These are phyloP conservation scores for Periconia sp. DNA, from an alignment of 2,329 filamentous ascomycete genomes.

Conservation along the genomic window DNA sequence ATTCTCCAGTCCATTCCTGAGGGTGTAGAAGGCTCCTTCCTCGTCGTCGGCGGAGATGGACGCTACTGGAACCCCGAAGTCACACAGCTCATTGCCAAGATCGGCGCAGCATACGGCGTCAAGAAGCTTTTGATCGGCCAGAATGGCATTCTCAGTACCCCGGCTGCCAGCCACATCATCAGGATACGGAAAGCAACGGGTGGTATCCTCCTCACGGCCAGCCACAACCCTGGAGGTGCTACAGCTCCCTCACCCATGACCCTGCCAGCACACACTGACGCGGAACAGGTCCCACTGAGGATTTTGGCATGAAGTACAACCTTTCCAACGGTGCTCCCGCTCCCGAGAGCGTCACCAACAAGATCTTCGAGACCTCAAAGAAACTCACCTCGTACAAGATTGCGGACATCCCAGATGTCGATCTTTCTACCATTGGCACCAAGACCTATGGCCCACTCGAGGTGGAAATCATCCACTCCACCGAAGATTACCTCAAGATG, in stretches of 20 bases:
- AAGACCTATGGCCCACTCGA: conserved; percentile 84
- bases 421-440: conserved; percentile 79
- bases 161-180: conserved; percentile 94
- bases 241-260: conserved; percentile 13
- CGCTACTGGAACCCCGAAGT: conserved; percentile 97
- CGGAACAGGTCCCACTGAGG: conserved; percentile 77
- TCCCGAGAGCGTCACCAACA: conserved; percentile 95
- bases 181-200: conserved; percentile 92
- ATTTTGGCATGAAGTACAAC: conserved; percentile 99
- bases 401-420: conserved; percentile 80
- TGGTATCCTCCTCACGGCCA: conserved; percentile 93
- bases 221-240: conserved; percentile 96
- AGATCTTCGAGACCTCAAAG: conserved; percentile 93
- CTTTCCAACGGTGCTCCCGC: conserved; percentile 93
- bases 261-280: not conserved
- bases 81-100: conserved; percentile 95
- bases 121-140: conserved; percentile 98
- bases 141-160: conserved; percentile 93
- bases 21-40: conserved; percentile 80
- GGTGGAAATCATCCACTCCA: conserved; percentile 94
- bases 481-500: conserved; percentile 88
- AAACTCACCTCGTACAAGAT: conserved; percentile 90
- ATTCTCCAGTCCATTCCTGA: conserved; percentile 97
- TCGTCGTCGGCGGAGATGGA: conserved; percentile 97
- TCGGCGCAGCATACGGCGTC: conserved; percentile 93